Percentiles rank a stretch among this genome's conserved stretches.
Evolutionary conservation across 441 rosid species (phyloP).

Genomic region (Eruca vesicaria): DNA sequence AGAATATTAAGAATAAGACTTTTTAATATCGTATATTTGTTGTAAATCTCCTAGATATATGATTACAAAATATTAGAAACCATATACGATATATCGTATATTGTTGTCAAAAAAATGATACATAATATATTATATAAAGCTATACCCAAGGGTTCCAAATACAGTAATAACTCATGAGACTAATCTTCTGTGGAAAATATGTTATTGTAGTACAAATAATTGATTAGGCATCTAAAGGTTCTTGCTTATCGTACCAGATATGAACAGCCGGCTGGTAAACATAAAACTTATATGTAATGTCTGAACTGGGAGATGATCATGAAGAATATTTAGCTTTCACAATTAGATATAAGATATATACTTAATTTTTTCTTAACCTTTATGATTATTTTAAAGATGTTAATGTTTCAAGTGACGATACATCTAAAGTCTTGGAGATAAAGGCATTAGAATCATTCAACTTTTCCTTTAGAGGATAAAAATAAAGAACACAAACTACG

Average conservation of each 20-base stretch:
- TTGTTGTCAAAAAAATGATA: not conserved
- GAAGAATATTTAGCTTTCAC: slow-evolving; percentile 16
- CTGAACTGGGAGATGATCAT: slow-evolving; percentile 9
- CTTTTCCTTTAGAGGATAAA: not conserved
- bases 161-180: not conserved
- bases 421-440: slow-evolving; percentile 1
- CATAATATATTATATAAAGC: not conserved
- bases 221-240: slow-evolving; percentile 18
- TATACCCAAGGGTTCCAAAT: not conserved
- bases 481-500: not conserved
- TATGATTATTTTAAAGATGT: slow-evolving; percentile 10
- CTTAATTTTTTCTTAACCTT: not conserved
- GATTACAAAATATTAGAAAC: not conserved
- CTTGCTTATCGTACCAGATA: slow-evolving; percentile 13
- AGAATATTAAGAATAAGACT: not conserved
- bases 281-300: not conserved
- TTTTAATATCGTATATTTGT: not conserved
- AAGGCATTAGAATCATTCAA: not conserved
- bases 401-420: not conserved
- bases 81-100: not conserved
- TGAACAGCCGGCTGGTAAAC: not conserved
- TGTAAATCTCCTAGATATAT: not conserved
- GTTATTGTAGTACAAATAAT: not conserved
- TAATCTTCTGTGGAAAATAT: not conserved
- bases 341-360: not conserved